Percentiles rank a stretch among this genome's conserved stretches.
phyloP scores from a whole-genome alignment of 805 yeast species.

The Candida chauliodis region DNA sequence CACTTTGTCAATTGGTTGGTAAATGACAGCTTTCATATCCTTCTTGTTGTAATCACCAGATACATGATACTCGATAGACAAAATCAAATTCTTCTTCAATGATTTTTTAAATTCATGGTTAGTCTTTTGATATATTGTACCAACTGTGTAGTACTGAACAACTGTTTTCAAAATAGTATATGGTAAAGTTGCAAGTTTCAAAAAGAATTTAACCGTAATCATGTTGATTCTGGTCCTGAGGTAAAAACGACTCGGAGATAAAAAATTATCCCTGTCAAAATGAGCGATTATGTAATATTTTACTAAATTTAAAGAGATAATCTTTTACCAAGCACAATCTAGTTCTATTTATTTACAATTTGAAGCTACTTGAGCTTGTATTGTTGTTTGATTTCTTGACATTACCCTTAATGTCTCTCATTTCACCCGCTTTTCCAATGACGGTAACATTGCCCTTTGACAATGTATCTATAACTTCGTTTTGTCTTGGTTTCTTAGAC shows the following conservation, averaged over 20 bases:
- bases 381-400: slow-evolving; percentile 43
- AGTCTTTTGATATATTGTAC: slow-evolving; percentile 27
- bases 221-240: slow-evolving; percentile 10
- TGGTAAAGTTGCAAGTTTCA: slow-evolving; percentile 23
- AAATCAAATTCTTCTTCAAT: slow-evolving; percentile 25
- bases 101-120: slow-evolving; percentile 26
- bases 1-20: slow-evolving; percentile 19
- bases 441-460: slow-evolving; percentile 71
- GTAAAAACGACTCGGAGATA: too few relatives aligned
- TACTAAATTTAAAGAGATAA: too few relatives aligned
- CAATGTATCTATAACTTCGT: slow-evolving; percentile 67
- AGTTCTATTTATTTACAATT: slow-evolving; percentile 17
- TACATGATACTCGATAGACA: slow-evolving; percentile 24
- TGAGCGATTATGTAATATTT: too few relatives aligned
- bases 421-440: slow-evolving; percentile 72
- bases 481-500: slow-evolving; percentile 50
- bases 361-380: slow-evolving; percentile 26
- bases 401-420: slow-evolving; percentile 70
- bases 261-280: too few relatives aligned
- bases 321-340: too few relatives aligned
- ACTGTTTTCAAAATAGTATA: slow-evolving; percentile 16
- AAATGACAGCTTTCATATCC: slow-evolving; percentile 20
- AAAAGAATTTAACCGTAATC: slow-evolving; percentile 19
- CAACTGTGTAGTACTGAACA: slow-evolving; percentile 28
- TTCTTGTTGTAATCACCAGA: slow-evolving; percentile 19